phyloP scores from a whole-genome alignment of 228 moss, liverwort and hornwort genomes.

The Sphagnum fallax region DNA sequence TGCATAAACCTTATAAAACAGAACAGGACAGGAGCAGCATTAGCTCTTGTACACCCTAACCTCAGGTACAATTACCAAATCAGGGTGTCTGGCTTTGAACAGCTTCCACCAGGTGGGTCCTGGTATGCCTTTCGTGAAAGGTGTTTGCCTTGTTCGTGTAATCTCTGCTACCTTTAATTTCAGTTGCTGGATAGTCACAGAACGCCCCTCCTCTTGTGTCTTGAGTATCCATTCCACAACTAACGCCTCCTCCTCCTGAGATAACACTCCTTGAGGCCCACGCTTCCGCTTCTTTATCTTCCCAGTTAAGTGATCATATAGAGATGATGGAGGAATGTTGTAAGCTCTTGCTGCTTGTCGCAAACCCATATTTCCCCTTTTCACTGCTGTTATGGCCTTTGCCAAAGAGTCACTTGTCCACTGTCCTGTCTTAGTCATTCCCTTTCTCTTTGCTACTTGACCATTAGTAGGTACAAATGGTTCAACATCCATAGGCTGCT shows the following conservation, averaged over 20 bases:
- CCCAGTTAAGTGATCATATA: background rate
- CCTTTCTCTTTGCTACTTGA: too few relatives aligned
- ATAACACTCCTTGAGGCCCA: background rate
- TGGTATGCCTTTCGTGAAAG: background rate
- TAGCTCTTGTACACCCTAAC: too few relatives aligned
- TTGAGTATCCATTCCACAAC: background rate
- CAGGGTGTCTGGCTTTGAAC: background rate
- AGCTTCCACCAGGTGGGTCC: background rate
- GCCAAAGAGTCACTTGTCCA: background rate
- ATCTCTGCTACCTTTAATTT: background rate
- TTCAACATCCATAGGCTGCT: too few relatives aligned
- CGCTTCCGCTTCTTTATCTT: background rate
- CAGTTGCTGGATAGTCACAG: background rate
- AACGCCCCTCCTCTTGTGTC: background rate
- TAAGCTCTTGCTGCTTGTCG: background rate
- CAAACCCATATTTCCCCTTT: background rate
- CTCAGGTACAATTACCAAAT: too few relatives aligned
- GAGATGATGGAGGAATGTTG: conserved; percentile 1
- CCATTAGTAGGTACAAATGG: too few relatives aligned
- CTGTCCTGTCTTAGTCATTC: background rate
- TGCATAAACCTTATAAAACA: too few relatives aligned
- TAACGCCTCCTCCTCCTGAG: background rate
- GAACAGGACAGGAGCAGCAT: too few relatives aligned
- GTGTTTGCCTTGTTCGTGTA: background rate
- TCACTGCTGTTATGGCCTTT: background rate